Evolutionary conservation across 768 basidiomycete species (phyloP).

Genomic region (Pleurotus tuber-regium): DNA sequence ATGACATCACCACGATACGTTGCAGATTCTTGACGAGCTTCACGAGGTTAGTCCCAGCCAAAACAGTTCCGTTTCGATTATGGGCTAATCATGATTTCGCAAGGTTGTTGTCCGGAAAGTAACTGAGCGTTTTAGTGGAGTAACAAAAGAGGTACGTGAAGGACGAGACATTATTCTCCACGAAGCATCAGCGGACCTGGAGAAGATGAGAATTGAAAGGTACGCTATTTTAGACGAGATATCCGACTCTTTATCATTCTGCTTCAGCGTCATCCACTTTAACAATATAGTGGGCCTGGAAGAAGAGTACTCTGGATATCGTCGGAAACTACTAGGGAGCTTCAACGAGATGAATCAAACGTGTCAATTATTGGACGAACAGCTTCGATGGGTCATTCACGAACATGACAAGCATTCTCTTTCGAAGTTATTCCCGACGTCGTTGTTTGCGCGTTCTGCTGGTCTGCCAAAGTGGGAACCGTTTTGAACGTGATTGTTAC

Average conservation of each 20-base stretch:
- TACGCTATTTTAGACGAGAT: conserved; percentile 18
- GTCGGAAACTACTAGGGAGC: conserved; percentile 35
- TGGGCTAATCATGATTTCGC: not conserved
- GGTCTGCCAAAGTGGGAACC: not conserved
- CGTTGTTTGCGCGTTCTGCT: conserved; percentile 27
- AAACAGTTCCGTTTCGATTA: not conserved
- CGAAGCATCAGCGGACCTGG: conserved; percentile 41
- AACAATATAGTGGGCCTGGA: conserved; percentile 55
- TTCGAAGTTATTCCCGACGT: conserved; percentile 48
- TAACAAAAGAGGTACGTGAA: conserved; percentile 41
- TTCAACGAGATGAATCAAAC: conserved; percentile 42
- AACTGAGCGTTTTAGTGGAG: conserved; percentile 42
- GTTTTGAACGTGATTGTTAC: not conserved
- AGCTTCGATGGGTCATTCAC: conserved; percentile 38
- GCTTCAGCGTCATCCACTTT: conserved; percentile 45
- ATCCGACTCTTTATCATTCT: not conserved
- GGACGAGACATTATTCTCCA: conserved; percentile 46
- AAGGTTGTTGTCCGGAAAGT: conserved; percentile 51
- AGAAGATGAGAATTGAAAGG: conserved; percentile 44
- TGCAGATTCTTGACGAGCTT: conserved; percentile 49
- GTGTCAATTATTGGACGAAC: conserved; percentile 31
- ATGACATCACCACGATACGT: not conserved
- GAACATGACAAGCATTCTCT: conserved; percentile 48
- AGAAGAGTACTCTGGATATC: conserved; percentile 45
- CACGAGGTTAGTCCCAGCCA: conserved; percentile 32